Evolutionary conservation across 257 asterid genomes (phyloP).

Genomic region (Buddleja alternifolia): DNA sequence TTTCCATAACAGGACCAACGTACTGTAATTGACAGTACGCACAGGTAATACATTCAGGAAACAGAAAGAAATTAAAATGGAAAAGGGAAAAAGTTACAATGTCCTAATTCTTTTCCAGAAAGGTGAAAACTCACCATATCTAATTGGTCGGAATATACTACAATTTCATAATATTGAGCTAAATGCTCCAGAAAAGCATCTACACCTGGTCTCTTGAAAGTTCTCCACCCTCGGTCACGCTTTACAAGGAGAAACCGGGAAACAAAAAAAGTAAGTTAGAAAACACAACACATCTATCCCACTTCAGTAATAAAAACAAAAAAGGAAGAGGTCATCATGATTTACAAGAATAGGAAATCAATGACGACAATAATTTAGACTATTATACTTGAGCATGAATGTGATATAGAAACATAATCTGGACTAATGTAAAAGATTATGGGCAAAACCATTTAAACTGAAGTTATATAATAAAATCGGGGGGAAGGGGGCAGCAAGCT

Average conservation of each 20-base stretch:
- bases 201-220: slow-evolving; percentile 94
- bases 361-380: background rate
- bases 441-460: no score
- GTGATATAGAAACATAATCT: slow-evolving; percentile 11
- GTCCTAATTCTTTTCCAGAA: background rate
- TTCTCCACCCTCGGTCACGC: slow-evolving; percentile 98
- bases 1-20: slow-evolving; percentile 80
- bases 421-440: no score
- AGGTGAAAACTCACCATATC: slow-evolving; percentile 50
- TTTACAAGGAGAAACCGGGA: slow-evolving; percentile 29
- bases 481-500: background rate
- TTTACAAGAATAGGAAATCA: no score
- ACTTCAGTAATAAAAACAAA: no score
- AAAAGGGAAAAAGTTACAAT: slow-evolving; percentile 5
- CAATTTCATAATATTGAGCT: slow-evolving; percentile 81
- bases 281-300: background rate
- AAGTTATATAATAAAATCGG: no score
- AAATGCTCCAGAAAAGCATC: slow-evolving; percentile 87
- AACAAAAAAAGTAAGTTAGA: background rate
- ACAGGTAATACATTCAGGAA: background rate
- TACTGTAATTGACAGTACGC: slow-evolving; percentile 53
- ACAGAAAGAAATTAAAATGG: background rate
- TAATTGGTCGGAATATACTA: slow-evolving; percentile 74
- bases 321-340: no score
- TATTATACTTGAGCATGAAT: background rate